These are phyloP conservation scores for Filobasidium uniguttulatum DNA, from an alignment of 1,284 basidiomycete genomes.

Conservation along the genomic window DNA sequence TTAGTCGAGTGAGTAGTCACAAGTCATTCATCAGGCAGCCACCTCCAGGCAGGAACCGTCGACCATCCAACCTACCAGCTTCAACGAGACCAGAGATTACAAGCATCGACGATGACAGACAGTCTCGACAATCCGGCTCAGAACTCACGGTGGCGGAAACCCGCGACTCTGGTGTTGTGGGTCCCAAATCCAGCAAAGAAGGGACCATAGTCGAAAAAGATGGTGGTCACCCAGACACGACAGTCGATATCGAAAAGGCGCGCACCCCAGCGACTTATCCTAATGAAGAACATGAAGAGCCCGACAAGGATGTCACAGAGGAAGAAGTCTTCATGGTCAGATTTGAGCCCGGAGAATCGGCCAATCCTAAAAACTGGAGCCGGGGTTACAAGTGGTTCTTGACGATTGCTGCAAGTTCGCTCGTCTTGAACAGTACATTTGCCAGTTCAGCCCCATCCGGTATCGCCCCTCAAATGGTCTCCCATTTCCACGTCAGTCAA, in stretches of 20 bases:
- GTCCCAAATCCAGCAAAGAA: no score
- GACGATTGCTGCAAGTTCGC: constrained; percentile 46
- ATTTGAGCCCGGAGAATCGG: constrained; percentile 32
- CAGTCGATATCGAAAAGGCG: not conserved
- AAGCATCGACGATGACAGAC: not conserved
- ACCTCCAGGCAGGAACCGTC: not conserved
- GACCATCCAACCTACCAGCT: not conserved
- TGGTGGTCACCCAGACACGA: not conserved
- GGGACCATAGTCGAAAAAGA: no score
- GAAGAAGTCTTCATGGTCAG: constrained; percentile 20
- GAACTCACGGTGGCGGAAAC: not conserved
- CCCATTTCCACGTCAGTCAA: constrained; percentile 45
- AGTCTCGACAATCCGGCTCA: not conserved
- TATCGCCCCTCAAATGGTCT: constrained; percentile 6
- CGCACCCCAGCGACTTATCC: no score
- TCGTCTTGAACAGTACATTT: constrained; percentile 53
- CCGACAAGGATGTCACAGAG: constrained; percentile 1
- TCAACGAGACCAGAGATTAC: no score
- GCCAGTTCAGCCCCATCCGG: constrained; percentile 31
- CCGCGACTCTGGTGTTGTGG: not conserved
- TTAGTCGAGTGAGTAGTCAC: not conserved
- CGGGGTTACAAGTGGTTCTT: constrained; percentile 49
- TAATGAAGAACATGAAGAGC: no score
- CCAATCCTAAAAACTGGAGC: constrained; percentile 45
- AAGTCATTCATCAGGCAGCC: not conserved